Evolutionary conservation across 495 filamentous ascomycete species (phyloP), one percentile per base, ranked within the genome.

Genomic region (Aspergillus avenaceus): DNA sequence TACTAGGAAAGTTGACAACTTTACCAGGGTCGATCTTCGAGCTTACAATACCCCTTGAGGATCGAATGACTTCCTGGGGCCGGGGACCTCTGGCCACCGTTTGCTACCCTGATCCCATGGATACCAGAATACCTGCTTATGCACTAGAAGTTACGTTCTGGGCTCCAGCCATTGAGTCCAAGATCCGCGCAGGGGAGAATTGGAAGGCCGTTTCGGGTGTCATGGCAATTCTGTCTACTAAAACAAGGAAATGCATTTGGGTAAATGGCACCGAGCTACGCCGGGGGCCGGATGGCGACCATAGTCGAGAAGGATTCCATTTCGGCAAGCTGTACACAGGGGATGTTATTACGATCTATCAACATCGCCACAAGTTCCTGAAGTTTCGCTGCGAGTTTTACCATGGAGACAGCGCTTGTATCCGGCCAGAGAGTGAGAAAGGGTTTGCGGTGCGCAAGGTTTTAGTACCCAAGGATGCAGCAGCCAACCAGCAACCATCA

Each of bases 91-190:
- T 65, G 14, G 87, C 85, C 45, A 87, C 82, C 12, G 63, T 84
- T 45, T 66, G 81, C 24, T 84, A 89, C 56, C 63, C 79, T 1
- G 69, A 79, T 24, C 64, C 58, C 24, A 59, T 65, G 43, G 86
- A 96, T 52, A 77, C 70, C 4, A 84, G 81, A 18, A 82, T 97
- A 25, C 88, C 91, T 5, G 90, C 90, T 57, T 82, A 82, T 46
- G 90, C 85, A n/a, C 78, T 95, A 55, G 83, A 85, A 54, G 75
- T 97, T 45, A 73, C 84, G 13, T 82, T 91, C 55, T 89, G 83
- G 78, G 80, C 80, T 21, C 75, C 78, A 0, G 78, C 76, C 2
- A 82, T 87, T 52, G 82, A 85, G 14, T 62, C 71, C 2, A 61
- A 61, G 4, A 75, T 81, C 23, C 72, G 76, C 21, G 55, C 77